Evolutionary conservation across 2,329 filamentous ascomycete genomes (phyloP), one percentile per base, ranked within the genome.

Genomic region (Sclerotinia sclerotiorum): DNA sequence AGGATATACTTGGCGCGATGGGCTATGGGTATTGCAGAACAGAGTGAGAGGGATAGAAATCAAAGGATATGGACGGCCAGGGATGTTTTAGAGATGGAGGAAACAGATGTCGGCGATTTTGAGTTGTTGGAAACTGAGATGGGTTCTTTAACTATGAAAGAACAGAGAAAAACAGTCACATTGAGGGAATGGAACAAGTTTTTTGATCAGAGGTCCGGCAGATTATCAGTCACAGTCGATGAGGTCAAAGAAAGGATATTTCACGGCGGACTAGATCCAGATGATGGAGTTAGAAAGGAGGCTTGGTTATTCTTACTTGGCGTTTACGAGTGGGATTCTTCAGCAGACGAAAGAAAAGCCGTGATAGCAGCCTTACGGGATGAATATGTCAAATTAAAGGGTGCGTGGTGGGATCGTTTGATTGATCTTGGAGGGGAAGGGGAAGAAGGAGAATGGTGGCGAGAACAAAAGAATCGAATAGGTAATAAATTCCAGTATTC

Each of bases 21-120:
- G 95, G 95, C 95, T 2, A 98, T 99, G 95, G 93, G 93, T 10
- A 97, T 99, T 72, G 94, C 95, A 0, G 96, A 99, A 78, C 95
- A 99, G 81, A 94, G 94, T 75, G 95, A 99, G 76, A 85, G 88
- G 51, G 95, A 99, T 74, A 84, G 90, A 32, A 91, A 88, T 64
- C 90, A 94, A 78, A 85, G 94, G 58, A 94, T 97, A 76, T 99
- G 93, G 91, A 97, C 94, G 0, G 94, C 93, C 0, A 89, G 89
- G 72, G 95, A 99, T 80, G 90, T 97, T 5, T 83, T 98, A 75
- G 94, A 97, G 75, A 90, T 96, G 78, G 96, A 99, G 78, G 91
- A 97, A 72, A 97, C 93, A 42, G 93, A 93, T 70, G 92, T 99
- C 0, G 96, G 95, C 8, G 93, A 97, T 72, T 99, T 99, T 77